These are phyloP conservation scores for Penicillium sp. DNA, from an alignment of 2,329 filamentous ascomycete genomes.

Conservation along the genomic window DNA sequence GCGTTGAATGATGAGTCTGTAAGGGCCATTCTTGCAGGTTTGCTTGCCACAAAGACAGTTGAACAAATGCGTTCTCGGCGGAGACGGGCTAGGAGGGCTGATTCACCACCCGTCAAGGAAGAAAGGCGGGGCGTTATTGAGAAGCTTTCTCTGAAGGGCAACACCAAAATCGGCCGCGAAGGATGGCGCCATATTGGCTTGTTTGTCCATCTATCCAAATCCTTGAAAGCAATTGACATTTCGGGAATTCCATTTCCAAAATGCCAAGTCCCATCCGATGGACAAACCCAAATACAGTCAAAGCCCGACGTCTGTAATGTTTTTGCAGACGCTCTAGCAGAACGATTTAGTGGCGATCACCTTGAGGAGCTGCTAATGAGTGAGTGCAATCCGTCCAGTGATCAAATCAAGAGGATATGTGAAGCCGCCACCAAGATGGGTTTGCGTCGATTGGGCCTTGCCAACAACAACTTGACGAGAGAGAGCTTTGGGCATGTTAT, in stretches of 20 bases:
- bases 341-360: slow-evolving; percentile 73
- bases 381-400: slow-evolving; percentile 73
- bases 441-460: slow-evolving; percentile 77
- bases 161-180: slow-evolving; percentile 77
- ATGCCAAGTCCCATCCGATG: slow-evolving; percentile 31
- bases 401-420: slow-evolving; percentile 75
- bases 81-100: slow-evolving; percentile 43
- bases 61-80: slow-evolving; percentile 59
- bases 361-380: slow-evolving; percentile 84
- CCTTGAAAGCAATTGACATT: slow-evolving; percentile 82
- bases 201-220: slow-evolving; percentile 88
- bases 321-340: slow-evolving; percentile 74
- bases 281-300: slow-evolving; percentile 19
- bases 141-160: slow-evolving; percentile 86
- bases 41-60: slow-evolving; percentile 77
- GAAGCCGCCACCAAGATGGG: slow-evolving; percentile 81
- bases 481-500: slow-evolving; percentile 77
- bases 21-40: slow-evolving; percentile 80
- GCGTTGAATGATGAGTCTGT: slow-evolving; percentile 85
- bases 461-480: slow-evolving; percentile 76
- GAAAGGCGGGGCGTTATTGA: slow-evolving; percentile 72
- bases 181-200: slow-evolving; percentile 91
- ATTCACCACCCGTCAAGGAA: slow-evolving; percentile 34
- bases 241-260: slow-evolving; percentile 81
- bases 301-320: slow-evolving; percentile 64